Percentiles rank a stretch among this genome's conserved stretches.
Evolutionary conservation across 495 filamentous ascomycete genomes (phyloP).

Genomic region (Penicillium canariense): DNA sequence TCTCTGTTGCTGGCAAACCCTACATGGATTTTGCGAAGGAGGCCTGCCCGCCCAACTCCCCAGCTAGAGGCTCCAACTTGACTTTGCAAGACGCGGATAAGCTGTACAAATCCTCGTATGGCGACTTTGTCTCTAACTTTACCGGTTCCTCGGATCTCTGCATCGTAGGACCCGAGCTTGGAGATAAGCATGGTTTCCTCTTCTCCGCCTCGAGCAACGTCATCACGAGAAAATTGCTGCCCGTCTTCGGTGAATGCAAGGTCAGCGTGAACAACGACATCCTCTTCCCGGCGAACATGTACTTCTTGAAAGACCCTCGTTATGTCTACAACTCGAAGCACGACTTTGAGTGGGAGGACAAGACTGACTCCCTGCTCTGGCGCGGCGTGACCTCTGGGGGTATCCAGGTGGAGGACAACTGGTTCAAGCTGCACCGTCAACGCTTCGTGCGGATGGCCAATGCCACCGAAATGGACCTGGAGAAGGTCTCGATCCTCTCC

Average conservation of each 20-base stretch:
- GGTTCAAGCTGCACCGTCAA: conserved; percentile 47
- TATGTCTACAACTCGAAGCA: conserved; percentile 50
- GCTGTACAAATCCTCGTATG: conserved; percentile 33
- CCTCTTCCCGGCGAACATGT: conserved; percentile 74
- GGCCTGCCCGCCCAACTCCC: conserved; percentile 59
- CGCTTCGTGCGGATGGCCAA: conserved; percentile 55
- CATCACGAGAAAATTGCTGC: conserved; percentile 52
- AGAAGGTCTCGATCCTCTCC: conserved; percentile 20
- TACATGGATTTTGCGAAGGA: conserved; percentile 63
- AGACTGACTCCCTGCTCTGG: conserved; percentile 47
- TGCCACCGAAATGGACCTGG: conserved; percentile 49
- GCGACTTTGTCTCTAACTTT: conserved; percentile 65
- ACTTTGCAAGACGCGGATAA: conserved; percentile 33
- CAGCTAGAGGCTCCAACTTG: conserved; percentile 47
- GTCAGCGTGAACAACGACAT: conserved; percentile 76
- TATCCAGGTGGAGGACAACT: conserved; percentile 28
- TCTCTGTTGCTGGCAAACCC: conserved; percentile 32
- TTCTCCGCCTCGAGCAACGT: conserved; percentile 58
- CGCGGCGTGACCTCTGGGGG: conserved; percentile 50
- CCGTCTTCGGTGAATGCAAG: conserved; percentile 75
- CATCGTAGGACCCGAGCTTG: conserved; percentile 50
- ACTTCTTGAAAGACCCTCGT: conserved; percentile 67
- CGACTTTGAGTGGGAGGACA: conserved; percentile 43
- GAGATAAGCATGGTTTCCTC: conserved; percentile 66
- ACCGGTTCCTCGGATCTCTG: conserved; percentile 65